phyloP scores from a whole-genome alignment of 1,284 basidiomycete genomes.

The Coniferiporia sulphurascens region DNA sequence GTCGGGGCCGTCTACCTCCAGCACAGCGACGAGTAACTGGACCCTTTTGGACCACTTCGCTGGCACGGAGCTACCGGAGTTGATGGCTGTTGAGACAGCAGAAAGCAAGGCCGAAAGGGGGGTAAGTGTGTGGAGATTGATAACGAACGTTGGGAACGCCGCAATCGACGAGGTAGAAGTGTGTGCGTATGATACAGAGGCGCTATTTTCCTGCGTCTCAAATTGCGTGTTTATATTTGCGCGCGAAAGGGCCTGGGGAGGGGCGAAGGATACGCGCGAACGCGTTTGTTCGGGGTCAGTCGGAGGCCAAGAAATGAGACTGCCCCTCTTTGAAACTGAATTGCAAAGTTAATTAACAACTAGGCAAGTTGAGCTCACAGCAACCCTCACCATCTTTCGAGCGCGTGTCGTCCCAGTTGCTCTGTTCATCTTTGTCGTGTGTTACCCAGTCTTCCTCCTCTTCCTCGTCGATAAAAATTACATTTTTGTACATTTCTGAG shows the following conservation, averaged over 20 bases:
- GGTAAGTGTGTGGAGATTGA: slow-evolving; percentile 52
- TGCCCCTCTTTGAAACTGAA: slow-evolving; percentile 32
- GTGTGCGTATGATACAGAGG: slow-evolving; percentile 44
- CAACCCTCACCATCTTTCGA: not conserved
- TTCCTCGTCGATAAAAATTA: slow-evolving; percentile 49
- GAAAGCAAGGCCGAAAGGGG: slow-evolving; percentile 33
- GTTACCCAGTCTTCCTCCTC: slow-evolving; percentile 16
- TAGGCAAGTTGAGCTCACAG: not conserved
- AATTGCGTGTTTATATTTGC: slow-evolving; percentile 25
- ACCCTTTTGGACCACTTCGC: slow-evolving; percentile 39
- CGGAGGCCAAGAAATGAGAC: slow-evolving; percentile 50
- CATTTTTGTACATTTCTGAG: slow-evolving; percentile 59
- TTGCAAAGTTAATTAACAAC: slow-evolving; percentile 15
- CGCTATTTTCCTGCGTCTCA: slow-evolving; percentile 41
- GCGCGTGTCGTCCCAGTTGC: not conserved
- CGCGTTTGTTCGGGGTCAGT: slow-evolving; percentile 30
- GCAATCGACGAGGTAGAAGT: slow-evolving; percentile 63
- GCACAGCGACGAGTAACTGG: slow-evolving; percentile 52
- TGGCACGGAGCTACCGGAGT: slow-evolving; percentile 8
- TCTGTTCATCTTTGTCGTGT: not conserved
- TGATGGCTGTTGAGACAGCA: slow-evolving; percentile 24
- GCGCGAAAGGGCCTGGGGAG: slow-evolving; percentile 16
- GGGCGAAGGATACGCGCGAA: slow-evolving; percentile 22
- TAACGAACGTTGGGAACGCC: slow-evolving; percentile 62
- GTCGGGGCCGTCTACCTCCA: slow-evolving; percentile 73